Evolutionary conservation across 2,329 filamentous ascomycete species (phyloP).

Genomic region (Colletotrichum truncatum): DNA sequence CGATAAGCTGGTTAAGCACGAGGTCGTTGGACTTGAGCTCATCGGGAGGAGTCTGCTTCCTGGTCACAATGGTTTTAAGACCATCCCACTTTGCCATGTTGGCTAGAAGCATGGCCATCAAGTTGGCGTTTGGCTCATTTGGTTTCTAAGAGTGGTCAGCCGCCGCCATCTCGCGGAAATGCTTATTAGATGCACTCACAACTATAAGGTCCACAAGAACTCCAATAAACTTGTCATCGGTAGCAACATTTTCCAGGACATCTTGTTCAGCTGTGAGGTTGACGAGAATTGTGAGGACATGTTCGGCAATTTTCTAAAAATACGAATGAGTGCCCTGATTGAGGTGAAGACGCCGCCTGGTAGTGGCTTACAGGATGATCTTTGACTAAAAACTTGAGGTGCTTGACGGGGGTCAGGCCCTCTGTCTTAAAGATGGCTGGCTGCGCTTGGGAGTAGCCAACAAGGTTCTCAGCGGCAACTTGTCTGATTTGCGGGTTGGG

Average conservation of each 20-base stretch:
- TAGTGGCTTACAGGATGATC: slow-evolving; percentile 76
- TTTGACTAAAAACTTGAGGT: slow-evolving; percentile 85
- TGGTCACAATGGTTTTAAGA: slow-evolving; percentile 73
- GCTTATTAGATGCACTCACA: slow-evolving; percentile 57
- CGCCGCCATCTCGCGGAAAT: no score
- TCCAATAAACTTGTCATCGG: slow-evolving; percentile 84
- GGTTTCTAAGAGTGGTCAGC: slow-evolving; percentile 58
- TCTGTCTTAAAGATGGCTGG: slow-evolving; percentile 86
- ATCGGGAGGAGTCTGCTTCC: slow-evolving; percentile 75
- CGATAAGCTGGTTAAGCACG: slow-evolving; percentile 90
- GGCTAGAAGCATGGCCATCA: slow-evolving; percentile 90
- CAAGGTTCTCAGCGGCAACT: slow-evolving; percentile 84
- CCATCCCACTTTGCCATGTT: slow-evolving; percentile 87
- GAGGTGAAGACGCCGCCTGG: background rate
- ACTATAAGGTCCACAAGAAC: slow-evolving; percentile 77
- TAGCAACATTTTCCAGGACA: slow-evolving; percentile 75
- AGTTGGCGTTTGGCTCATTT: slow-evolving; percentile 83
- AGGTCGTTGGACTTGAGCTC: slow-evolving; percentile 76
- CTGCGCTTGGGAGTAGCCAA: slow-evolving; percentile 81
- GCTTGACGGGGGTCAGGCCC: slow-evolving; percentile 80
- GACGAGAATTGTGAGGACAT: slow-evolving; percentile 89
- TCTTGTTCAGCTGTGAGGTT: slow-evolving; percentile 84
- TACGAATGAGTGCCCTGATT: background rate
- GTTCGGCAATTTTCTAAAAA: slow-evolving; percentile 83
- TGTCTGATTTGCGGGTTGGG: slow-evolving; percentile 91